Conservation (phyloP, 257 asterid genomes). For the Lycium ferocissimum region DNA sequence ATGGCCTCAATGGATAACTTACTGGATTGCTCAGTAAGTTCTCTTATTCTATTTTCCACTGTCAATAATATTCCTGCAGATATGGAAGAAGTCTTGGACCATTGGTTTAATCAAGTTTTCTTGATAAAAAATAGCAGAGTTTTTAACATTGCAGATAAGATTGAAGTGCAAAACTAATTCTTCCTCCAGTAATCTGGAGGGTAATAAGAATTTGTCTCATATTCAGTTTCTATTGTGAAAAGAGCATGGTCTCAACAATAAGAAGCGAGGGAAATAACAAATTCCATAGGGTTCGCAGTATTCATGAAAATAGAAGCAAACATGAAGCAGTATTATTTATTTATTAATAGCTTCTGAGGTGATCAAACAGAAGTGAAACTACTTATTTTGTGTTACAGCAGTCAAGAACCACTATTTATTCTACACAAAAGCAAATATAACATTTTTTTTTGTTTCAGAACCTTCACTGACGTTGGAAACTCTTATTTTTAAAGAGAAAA, state of each 20-base stretch:
- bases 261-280: not conserved
- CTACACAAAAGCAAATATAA: not conserved
- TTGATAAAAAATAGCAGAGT: not conserved
- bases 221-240: not conserved
- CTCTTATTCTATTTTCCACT: too few relatives aligned
- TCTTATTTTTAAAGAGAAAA: not conserved
- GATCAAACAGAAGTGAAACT: not conserved
- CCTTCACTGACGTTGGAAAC: not conserved
- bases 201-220: not conserved
- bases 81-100: too few relatives aligned
- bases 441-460: slow-evolving; percentile 5
- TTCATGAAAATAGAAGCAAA: not conserved
- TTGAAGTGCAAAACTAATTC: not conserved
- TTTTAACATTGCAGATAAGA: not conserved
- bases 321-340: not conserved
- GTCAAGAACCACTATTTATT: slow-evolving; percentile 16
- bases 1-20: not conserved
- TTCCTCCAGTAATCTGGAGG: not conserved
- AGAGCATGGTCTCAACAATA: slow-evolving; percentile 3
- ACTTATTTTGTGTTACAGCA: not conserved
- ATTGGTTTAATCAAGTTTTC: too few relatives aligned
- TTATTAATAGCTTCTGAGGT: not conserved
- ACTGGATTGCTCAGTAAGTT: too few relatives aligned
- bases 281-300: not conserved
- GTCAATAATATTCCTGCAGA: not conserved